Evolutionary conservation across 1,139 yeast genomes (phyloP).

Genomic region (Yamadazyma diddensiae): DNA sequence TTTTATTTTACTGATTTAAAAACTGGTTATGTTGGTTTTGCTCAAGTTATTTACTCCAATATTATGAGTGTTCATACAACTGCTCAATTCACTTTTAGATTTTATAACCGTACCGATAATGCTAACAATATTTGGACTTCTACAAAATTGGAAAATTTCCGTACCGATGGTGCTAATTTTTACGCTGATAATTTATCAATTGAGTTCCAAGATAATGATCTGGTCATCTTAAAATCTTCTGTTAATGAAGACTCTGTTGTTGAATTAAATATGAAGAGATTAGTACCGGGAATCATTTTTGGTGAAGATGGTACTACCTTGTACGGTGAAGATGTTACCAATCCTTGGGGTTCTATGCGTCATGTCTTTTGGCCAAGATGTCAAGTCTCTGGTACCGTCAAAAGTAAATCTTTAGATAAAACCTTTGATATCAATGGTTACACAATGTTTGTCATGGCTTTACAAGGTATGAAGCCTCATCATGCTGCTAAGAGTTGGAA

Average conservation of each 20-base stretch:
- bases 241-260: conserved; percentile 74
- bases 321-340: conserved; percentile 75
- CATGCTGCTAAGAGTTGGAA: conserved; percentile 98
- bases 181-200: conserved; percentile 69
- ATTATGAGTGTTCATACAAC: conserved; percentile 86
- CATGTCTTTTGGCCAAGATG: conserved; percentile 97
- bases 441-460: conserved; percentile 94
- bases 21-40: conserved; percentile 75
- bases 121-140: conserved; percentile 75
- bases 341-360: conserved; percentile 98
- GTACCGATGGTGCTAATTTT: conserved; percentile 74
- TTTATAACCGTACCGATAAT: conserved; percentile 55
- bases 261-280: conserved; percentile 59
- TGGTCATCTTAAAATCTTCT: conserved; percentile 58
- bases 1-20: conserved; percentile 74
- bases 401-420: conserved; percentile 20
- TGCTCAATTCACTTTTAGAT: conserved; percentile 90
- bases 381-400: conserved; percentile 60
- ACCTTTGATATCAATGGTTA: conserved; percentile 45
- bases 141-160: conserved; percentile 79
- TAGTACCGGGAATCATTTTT: conserved; percentile 83
- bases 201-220: conserved; percentile 51
- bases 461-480: conserved; percentile 99
- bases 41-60: conserved; percentile 91
- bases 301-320: conserved; percentile 83